Percentiles rank a stretch among this genome's conserved stretches.
Evolutionary conservation across 2,329 filamentous ascomycete genomes (phyloP).

Genomic region (Monosporascus cannonballus): DNA sequence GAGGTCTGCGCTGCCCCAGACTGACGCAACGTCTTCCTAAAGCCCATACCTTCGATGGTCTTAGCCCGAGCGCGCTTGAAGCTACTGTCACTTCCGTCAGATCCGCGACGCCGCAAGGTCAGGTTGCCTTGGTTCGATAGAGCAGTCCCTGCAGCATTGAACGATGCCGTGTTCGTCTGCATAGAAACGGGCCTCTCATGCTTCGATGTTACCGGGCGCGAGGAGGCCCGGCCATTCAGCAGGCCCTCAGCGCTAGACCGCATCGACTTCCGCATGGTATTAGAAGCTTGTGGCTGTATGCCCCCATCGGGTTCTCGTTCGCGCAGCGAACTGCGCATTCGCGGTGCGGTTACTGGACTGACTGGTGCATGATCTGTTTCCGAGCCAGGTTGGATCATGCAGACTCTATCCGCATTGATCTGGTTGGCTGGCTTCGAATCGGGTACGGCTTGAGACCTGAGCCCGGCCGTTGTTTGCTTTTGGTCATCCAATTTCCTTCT

Average conservation of each 20-base stretch:
- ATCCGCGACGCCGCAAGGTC: conserved; percentile 45
- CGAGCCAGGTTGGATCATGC: conserved; percentile 21
- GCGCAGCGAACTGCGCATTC: conserved; percentile 44
- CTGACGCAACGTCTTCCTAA: conserved; percentile 69
- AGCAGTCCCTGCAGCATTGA: conserved; percentile 5
- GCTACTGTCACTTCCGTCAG: conserved; percentile 71
- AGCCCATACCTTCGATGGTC: conserved; percentile 45
- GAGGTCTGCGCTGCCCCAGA: conserved; percentile 36
- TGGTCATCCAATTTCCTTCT: conserved; percentile 35
- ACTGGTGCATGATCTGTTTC: conserved; percentile 19
- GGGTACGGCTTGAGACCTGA: conserved; percentile 12
- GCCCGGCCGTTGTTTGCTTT: conserved; percentile 15
- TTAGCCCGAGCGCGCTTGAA: conserved; percentile 61
- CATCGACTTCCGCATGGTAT: conserved; percentile 25
- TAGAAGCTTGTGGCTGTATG: conserved; percentile 4
- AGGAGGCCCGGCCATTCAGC: conserved; percentile 1
- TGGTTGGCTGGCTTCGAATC: conserved; percentile 17
- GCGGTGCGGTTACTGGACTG: conserved; percentile 9
- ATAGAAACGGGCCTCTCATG: conserved; percentile 4
- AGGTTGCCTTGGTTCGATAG: conserved; percentile 15
- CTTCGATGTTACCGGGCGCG: conserved; percentile 5
- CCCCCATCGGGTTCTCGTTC: conserved; percentile 20
- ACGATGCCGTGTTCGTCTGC: conserved; percentile 4
- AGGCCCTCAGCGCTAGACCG: conserved; percentile 9
- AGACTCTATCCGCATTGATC: conserved; percentile 5